Evolutionary conservation across 805 yeast genomes (phyloP), one percentile per base, ranked within the genome.

Genomic region (Metschnikowia kofuensis): DNA sequence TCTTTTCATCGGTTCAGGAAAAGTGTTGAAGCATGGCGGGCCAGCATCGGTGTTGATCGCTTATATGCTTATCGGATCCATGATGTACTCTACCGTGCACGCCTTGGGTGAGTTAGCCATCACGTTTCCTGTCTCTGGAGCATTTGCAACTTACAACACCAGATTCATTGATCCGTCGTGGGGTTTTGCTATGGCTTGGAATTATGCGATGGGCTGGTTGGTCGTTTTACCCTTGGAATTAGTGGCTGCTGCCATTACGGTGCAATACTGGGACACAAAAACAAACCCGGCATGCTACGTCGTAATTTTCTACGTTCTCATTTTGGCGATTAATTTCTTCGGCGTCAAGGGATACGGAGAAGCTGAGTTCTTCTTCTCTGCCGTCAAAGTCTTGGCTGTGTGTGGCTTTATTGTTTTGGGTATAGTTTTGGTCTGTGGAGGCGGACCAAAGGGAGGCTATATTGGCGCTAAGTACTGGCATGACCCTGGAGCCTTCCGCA

Each of bases 111-210:
- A 80, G 69, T 61, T 75, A 69, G 78, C 78, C 26, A 79, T 79
- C 37, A 72, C 78, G 1, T 78, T 70, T 62, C 83, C 83, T 2
- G 76, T 77, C 16, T 60, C 74, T 41, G 78, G 77, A 42, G 65
- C 69, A 9, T 69, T 70, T 60, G 78, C 81, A 73, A 62, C 90
- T 75, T 56, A 73, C 79, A 58, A 86, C 73, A 74, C 82, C 44
- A 70, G 89, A 55, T 76, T 84, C 77, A 71, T 84, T 37, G 89
- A 84, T 52, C 84, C 84, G 13, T 80, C 86, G 27, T 73, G 83
- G 64, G 89, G 88, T 1, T 85, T 84, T 60, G 81, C 89, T 42
- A 80, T 83, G 64, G 87, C 87, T 35, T 81, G 86, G 87, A 82
- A 82, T 61, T 85, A 85, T 64, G 77, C 78, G 34, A 68, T 82